Base-by-base conservation (phyloP, 306 rosid species). In the Sechiopsis laciniata region DNA sequence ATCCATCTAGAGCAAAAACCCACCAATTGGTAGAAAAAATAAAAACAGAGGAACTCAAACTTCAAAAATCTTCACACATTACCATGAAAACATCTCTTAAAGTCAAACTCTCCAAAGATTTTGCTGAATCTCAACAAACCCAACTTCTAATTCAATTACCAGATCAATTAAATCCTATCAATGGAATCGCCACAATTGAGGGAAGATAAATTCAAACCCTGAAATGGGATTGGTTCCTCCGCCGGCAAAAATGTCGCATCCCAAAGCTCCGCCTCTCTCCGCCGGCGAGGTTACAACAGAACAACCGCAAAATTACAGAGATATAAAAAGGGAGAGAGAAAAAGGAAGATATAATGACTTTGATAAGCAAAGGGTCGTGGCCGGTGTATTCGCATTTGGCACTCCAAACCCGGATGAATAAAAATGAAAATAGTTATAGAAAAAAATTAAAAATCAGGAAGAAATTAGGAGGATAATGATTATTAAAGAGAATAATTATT, bases 331-430 rank as follows among this genome's bases (percentile, higher is more conserved):
- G 32, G 58, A 42, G 37, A 42, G 48, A 42, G 48, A 42, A 53
- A 2, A 45, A 45, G 10, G 19, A 58, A 53, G 20, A 32, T 55
- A 26, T 37, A 24, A 75, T 37, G 78, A 81, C 56, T 71, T 66
- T 59, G 81, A 65, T 52, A 65, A 64, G 78, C 48, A 53, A 52
- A 15, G 35, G 64, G 54, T 72, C 51, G 76, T 72, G 73, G 76
- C 53, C 65, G 65, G 65, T 40, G 65, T 35, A 56, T 56, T 20
- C 66, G 54, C 63, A n/a, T n/a, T n/a, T n/a, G n/a, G n/a, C n/a
- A 73, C 55, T 42, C 48, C 48, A 42, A 42, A 37, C 42, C 8
- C 29, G 29, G 46, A 40, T 0, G 9, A 7, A 40, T 1, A 40
- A 9, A 9, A 42, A 9, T 7, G 48, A 9, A 37, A 37, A 37